Base-by-base conservation (phyloP, 176 grass and related monocot genomes). In the Rhynchospora tenuis region DNA sequence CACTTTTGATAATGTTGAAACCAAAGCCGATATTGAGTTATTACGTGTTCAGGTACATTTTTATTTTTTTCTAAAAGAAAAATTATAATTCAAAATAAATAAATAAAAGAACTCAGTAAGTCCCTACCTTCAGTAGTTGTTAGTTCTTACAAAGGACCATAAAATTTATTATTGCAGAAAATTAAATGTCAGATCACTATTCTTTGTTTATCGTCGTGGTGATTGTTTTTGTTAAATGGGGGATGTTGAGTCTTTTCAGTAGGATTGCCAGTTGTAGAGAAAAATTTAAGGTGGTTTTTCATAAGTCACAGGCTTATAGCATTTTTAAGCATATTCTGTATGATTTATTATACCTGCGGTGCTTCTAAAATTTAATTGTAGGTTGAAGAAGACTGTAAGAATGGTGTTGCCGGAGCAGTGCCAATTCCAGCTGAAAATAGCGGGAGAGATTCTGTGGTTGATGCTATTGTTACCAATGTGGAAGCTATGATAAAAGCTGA, bases 401-500 rank as follows among this genome's bases (percentile, higher is more conserved):
- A 89, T 26, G 92, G 89, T 82, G 56, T 91, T 86, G 44, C 48
- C 60, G 89, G 89, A 73, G 85, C 95, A 86, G 69, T 91, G 83
- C 87, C 90, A 74, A 65, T 95, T 84, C 90, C 95, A 87, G 29
- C 89, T 1, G 83, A 88, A 78, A 85, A 91, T 73, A 88, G 85
- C 48, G 83, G 64, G 65, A 95, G 89, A 78, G 95, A 93, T 87
- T 89, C 85, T 79, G 68, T 98, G 24, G 86, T 98, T 43, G 46
- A 90, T 87, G 84, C 91, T 70, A 75, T 98, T 79, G 95, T 95
- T 9, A 64, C 89, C 83, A 98, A 98, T 89, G 90, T 98, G 64
- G 90, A 91, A 82, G 90, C 91, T 22, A 98, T 98, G 95, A 98
- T 98, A 63, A 93, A 86, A 93, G 89, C 90, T 88, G 95, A 98